Conservation (phyloP, 768 basidiomycete genomes). For the Termitomyces sp. region DNA sequence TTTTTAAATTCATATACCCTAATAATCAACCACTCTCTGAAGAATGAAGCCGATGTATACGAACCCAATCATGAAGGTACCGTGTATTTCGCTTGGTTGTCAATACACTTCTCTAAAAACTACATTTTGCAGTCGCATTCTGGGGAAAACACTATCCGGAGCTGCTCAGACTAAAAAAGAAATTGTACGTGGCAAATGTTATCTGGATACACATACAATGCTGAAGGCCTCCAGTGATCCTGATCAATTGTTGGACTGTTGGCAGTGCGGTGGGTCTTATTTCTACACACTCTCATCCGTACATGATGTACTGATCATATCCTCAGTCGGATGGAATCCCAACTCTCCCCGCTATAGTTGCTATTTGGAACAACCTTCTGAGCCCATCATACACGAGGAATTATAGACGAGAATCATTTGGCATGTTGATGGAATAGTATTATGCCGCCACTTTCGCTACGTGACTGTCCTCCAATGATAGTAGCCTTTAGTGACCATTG, state of each 20-base stretch:
- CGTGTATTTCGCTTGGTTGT: not conserved
- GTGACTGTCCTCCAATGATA: not conserved
- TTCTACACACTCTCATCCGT: not conserved
- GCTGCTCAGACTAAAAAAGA: conserved; percentile 38
- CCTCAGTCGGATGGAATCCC: conserved; percentile 33
- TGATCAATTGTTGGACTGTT: conserved; percentile 43
- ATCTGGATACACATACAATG: not conserved
- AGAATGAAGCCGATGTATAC: conserved; percentile 50
- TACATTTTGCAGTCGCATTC: conserved; percentile 29
- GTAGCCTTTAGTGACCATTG: not conserved
- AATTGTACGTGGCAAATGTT: conserved; percentile 34
- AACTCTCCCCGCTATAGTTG: conserved; percentile 29
- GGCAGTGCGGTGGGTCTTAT: conserved; percentile 40
- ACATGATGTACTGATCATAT: not conserved
- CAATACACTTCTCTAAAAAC: not conserved
- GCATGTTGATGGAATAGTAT: not conserved
- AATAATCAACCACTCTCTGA: not conserved
- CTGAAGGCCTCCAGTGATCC: conserved; percentile 35
- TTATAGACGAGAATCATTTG: not conserved
- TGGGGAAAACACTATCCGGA: conserved; percentile 42
- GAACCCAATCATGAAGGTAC: conserved; percentile 42
- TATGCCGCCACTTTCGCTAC: too few relatives aligned
- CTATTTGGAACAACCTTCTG: conserved; percentile 21
- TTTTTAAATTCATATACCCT: not conserved
- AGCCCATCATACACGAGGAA: not conserved